These are phyloP conservation scores for Cicer judaicum DNA, from an alignment of 306 rosid species.

Conservation along the genomic window DNA sequence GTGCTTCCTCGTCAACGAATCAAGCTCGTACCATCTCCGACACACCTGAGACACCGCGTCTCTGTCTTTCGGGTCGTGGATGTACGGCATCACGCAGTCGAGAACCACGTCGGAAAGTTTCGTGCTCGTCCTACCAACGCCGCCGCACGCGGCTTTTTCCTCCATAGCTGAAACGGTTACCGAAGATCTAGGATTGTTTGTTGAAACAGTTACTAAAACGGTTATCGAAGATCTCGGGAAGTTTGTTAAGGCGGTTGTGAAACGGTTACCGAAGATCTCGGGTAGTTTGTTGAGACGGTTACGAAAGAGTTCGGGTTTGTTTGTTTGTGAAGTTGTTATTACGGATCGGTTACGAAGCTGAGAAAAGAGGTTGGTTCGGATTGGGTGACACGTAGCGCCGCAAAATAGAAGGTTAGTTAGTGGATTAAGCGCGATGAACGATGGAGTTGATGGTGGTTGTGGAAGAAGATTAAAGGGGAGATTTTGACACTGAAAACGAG, in stretches of 20 bases:
- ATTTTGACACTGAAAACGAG: slow-evolving; percentile 15
- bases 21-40: slow-evolving; percentile 85
- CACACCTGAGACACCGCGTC: slow-evolving; percentile 87
- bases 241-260: background rate
- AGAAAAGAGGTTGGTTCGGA: background rate
- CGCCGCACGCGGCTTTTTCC: slow-evolving; percentile 33
- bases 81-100: slow-evolving; percentile 79
- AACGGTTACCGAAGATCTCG: background rate
- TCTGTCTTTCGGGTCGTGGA: slow-evolving; percentile 77
- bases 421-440: background rate
- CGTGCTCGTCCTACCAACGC: background rate
- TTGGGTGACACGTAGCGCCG: slow-evolving; percentile 37
- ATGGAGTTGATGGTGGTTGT: background rate
- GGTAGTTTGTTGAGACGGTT: background rate
- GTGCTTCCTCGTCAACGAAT: slow-evolving; percentile 88
- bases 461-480: slow-evolving; percentile 3
- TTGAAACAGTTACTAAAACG: background rate
- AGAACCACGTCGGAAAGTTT: slow-evolving; percentile 67
- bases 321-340: background rate
- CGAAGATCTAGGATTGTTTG: background rate
- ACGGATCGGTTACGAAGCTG: background rate
- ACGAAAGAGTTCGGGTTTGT: background rate
- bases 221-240: background rate
- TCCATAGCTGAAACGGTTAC: slow-evolving; percentile 31
- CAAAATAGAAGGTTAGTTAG: slow-evolving; percentile 21